Evolutionary conservation across 164 flowering plant species (phyloP).

Genomic region (Tetrastigma voinierianum): DNA sequence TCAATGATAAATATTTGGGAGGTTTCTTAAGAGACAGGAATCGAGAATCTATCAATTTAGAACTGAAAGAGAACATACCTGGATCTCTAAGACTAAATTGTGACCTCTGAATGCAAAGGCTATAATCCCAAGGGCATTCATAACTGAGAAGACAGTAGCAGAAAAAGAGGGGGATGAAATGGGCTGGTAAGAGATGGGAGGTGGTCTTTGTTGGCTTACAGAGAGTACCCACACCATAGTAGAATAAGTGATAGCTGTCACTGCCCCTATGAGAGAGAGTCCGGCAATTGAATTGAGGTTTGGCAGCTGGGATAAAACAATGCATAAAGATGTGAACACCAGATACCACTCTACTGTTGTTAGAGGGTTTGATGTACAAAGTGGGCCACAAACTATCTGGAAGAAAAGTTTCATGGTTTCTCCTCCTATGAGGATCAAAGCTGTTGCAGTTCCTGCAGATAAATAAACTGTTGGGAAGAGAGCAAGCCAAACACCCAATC

Average conservation of each 20-base stretch:
- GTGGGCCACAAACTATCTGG: slow-evolving; percentile 91
- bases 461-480: slow-evolving; percentile 93
- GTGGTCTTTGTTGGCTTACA: slow-evolving; percentile 86
- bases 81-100: slow-evolving; percentile 93
- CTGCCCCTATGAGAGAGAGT: slow-evolving; percentile 89
- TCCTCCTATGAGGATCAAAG: slow-evolving; percentile 92
- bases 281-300: slow-evolving; percentile 98
- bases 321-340: slow-evolving; percentile 90
- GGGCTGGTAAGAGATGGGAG: slow-evolving; percentile 78
- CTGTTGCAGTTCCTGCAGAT: slow-evolving; percentile 97
- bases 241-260: slow-evolving; percentile 91
- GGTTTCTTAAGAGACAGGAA: neutral
- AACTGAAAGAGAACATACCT: slow-evolving; percentile 42
- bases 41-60: neutral
- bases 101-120: slow-evolving; percentile 97
- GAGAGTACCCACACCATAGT: slow-evolving; percentile 99
- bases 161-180: slow-evolving; percentile 55
- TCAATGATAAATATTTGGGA: neutral
- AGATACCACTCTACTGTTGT: slow-evolving; percentile 97
- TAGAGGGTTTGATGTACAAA: slow-evolving; percentile 84
- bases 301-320: slow-evolving; percentile 94
- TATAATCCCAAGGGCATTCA: slow-evolving; percentile 92
- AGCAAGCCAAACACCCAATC: slow-evolving; percentile 91
- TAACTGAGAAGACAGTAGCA: slow-evolving; percentile 60
- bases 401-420: slow-evolving; percentile 98